A percentile compares a stretch with the other conserved stretches of the same genome.
Evolutionary conservation across 768 basidiomycete genomes (phyloP).

Genomic region (Lactifluus subvellereus): DNA sequence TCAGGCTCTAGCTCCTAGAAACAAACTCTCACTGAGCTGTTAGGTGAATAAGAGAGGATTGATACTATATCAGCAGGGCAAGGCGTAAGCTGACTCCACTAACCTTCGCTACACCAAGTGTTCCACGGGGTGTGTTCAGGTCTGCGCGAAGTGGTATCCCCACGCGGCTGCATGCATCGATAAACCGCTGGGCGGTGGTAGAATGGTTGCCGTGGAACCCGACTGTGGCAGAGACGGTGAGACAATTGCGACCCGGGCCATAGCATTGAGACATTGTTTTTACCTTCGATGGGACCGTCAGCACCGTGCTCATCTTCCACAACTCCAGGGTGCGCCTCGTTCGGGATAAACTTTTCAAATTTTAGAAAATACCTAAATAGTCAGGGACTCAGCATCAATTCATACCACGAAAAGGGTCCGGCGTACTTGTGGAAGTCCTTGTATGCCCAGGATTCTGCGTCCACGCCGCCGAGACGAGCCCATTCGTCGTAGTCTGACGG

Average conservation of each 20-base stretch:
- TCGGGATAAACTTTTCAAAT: constrained; percentile 54
- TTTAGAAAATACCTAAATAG: constrained; percentile 57
- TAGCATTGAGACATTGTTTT: background rate
- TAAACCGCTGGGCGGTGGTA: constrained; percentile 43
- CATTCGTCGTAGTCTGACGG: constrained; percentile 69
- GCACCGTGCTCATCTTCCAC: constrained; percentile 42
- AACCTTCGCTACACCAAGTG: constrained; percentile 58
- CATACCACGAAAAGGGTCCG: background rate
- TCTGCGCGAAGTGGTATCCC: constrained; percentile 51
- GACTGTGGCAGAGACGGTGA: constrained; percentile 29
- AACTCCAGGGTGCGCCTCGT: constrained; percentile 46
- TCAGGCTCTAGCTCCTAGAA: background rate
- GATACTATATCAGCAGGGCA: background rate
- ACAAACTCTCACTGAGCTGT: constrained; percentile 30
- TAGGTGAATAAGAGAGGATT: background rate
- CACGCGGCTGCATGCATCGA: constrained; percentile 44
- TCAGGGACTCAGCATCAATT: background rate
- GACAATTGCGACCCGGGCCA: background rate
- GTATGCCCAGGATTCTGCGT: constrained; percentile 57
- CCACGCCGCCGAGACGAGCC: constrained; percentile 41
- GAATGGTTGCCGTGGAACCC: constrained; percentile 52
- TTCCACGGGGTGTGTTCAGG: constrained; percentile 51
- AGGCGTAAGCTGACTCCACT: constrained; percentile 22
- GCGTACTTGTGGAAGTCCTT: constrained; percentile 45
- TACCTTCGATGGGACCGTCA: constrained; percentile 47